Conservation (phyloP, 768 basidiomycete species). For the Pulveroboletus sp. region DNA sequence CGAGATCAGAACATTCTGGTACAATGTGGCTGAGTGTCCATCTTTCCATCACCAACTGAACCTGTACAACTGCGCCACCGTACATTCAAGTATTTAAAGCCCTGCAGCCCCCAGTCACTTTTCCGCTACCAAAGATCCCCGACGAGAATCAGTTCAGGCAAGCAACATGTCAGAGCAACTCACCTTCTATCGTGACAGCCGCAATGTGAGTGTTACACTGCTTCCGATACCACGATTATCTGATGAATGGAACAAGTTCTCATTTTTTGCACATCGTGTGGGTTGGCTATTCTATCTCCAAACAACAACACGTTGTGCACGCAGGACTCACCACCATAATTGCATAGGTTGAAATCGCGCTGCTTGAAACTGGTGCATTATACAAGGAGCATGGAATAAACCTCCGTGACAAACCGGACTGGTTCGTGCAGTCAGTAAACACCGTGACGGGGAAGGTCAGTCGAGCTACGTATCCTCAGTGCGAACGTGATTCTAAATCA, state of each 20-base stretch:
- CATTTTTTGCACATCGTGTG: constrained; percentile 56
- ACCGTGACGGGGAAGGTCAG: constrained; percentile 56
- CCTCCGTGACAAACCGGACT: constrained; percentile 60
- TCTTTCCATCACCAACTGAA: too few relatives aligned
- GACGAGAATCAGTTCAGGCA: neutral
- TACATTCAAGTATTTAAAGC: too few relatives aligned
- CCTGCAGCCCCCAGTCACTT: too few relatives aligned
- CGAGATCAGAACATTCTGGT: too few relatives aligned
- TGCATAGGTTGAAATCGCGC: constrained; percentile 52
- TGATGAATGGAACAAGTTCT: constrained; percentile 35
- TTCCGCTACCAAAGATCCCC: neutral
- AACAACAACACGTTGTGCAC: neutral
- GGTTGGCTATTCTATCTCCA: constrained; percentile 4
- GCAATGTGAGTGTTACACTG: constrained; percentile 35
- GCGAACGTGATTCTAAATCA: too few relatives aligned
- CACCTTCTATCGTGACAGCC: constrained; percentile 37
- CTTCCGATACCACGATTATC: neutral
- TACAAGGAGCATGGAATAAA: constrained; percentile 55
- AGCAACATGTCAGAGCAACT: constrained; percentile 28
- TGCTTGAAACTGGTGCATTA: constrained; percentile 49
- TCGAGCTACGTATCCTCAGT: neutral
- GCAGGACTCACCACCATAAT: neutral
- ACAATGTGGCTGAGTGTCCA: too few relatives aligned
- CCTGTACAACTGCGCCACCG: too few relatives aligned
- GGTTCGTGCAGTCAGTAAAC: constrained; percentile 66